phyloP scores from a whole-genome alignment of 1,284 basidiomycete species.

The Trichosporon faecale region DNA sequence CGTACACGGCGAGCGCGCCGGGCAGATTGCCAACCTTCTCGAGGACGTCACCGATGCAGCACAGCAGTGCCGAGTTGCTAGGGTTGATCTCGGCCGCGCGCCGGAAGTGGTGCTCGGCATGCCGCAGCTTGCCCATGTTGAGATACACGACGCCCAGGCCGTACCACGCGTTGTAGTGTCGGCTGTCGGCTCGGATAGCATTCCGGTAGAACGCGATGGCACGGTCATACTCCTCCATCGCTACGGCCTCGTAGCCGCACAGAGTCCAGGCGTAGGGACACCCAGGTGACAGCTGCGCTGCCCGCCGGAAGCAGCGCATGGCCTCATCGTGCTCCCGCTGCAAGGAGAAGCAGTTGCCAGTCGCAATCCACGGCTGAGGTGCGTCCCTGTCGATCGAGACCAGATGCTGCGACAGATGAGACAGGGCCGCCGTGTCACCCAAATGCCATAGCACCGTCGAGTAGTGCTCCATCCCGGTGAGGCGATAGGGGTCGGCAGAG shows the following conservation, averaged over 20 bases:
- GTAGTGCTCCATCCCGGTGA: constrained; percentile 88
- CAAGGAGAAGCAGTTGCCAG: constrained; percentile 87
- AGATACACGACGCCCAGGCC: constrained; percentile 93
- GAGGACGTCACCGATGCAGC: constrained; percentile 84
- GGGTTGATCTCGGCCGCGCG: constrained; percentile 86
- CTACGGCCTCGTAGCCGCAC: constrained; percentile 86
- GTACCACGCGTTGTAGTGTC: constrained; percentile 97
- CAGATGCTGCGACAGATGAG: constrained; percentile 84
- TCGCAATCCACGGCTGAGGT: constrained; percentile 88
- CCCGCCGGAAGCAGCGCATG: constrained; percentile 83
- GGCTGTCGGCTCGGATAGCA: constrained; percentile 77
- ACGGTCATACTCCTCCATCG: constrained; percentile 83
- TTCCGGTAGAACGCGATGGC: constrained; percentile 84
- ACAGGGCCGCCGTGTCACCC: constrained; percentile 71
- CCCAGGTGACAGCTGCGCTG: constrained; percentile 73
- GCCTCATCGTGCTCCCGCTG: constrained; percentile 88
- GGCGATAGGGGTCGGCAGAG: constrained; percentile 73
- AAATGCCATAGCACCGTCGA: constrained; percentile 93
- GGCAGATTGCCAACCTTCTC: constrained; percentile 74
- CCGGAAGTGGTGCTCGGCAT: constrained; percentile 91
- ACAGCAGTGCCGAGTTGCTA: constrained; percentile 80
- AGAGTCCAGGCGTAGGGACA: constrained; percentile 91
- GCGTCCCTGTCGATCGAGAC: constrained; percentile 74
- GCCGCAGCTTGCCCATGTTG: constrained; percentile 78
- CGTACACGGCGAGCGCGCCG: constrained; percentile 71